Conservation (phyloP, 176 grass and related monocot species). For the Poa annua region DNA sequence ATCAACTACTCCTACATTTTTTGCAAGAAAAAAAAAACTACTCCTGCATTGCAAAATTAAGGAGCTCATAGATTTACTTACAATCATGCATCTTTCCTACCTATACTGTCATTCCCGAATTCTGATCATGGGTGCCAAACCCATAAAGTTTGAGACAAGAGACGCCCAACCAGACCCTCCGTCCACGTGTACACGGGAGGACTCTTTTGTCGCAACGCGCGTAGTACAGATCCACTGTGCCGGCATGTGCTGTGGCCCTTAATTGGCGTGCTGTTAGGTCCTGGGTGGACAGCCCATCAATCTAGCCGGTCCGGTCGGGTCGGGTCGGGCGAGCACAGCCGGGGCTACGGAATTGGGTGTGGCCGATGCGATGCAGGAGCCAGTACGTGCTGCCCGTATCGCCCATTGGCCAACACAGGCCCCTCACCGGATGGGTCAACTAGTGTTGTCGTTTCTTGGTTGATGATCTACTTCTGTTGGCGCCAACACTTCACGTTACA, state of each 20-base stretch:
- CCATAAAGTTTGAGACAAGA: neutral
- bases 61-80: no score
- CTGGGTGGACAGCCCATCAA: neutral
- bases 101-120: neutral
- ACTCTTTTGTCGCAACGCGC: conserved; percentile 23
- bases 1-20: no score
- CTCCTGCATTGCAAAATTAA: no score
- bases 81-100: no score
- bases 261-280: neutral
- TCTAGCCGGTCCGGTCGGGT: neutral
- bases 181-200: conserved; percentile 26
- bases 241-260: conserved; percentile 46
- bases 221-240: conserved; percentile 42
- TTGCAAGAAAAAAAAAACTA: no score
- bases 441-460: neutral
- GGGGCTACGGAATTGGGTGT: neutral
- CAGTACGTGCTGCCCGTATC: conserved; percentile 4
- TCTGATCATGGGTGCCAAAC: neutral
- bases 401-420: neutral
- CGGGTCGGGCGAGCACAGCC: neutral
- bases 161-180: neutral
- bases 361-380: conserved; percentile 11
- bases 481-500: neutral
- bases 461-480: neutral
- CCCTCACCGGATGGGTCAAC: neutral